Evolutionary conservation across 1,284 basidiomycete species (phyloP).

Genomic region (Rhizoctonia solani): DNA sequence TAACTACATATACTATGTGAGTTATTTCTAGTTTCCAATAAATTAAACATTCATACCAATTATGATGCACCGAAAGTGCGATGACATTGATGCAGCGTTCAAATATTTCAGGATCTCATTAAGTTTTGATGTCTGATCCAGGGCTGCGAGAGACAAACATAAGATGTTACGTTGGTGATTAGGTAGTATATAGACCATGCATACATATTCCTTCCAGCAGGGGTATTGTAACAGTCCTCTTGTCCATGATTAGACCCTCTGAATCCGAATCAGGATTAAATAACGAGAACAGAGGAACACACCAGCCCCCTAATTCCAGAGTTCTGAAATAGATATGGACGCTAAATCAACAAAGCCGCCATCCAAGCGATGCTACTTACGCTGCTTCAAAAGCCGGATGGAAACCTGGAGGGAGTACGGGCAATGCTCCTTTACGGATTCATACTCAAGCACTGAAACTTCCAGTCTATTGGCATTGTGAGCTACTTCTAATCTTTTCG

Average conservation of each 20-base stretch:
- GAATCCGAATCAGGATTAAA: constrained; percentile 1
- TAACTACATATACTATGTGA: background rate
- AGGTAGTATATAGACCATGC: background rate
- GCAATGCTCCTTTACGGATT: background rate
- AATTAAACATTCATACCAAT: constrained; percentile 10
- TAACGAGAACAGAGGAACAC: background rate
- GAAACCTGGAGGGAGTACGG: background rate
- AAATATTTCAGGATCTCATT: constrained; percentile 2
- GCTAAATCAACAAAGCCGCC: background rate
- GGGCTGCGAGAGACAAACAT: constrained; percentile 16
- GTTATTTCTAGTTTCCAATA: background rate
- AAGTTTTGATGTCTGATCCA: constrained; percentile 8
- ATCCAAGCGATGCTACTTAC: background rate
- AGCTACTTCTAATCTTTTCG: background rate
- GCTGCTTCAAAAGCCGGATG: constrained; percentile 1
- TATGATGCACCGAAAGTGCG: constrained; percentile 4
- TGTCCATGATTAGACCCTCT: background rate
- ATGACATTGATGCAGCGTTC: background rate
- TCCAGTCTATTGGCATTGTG: background rate
- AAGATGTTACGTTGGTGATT: constrained; percentile 4
- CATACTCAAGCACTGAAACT: constrained; percentile 21
- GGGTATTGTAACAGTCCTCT: background rate
- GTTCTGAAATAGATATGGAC: background rate
- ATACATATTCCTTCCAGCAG: constrained; percentile 12
- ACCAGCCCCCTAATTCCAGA: constrained; percentile 6